These are phyloP conservation scores for Acanthamoeba healyi DNA, from an alignment of 208 protist genomes.

Conservation along the genomic window DNA sequence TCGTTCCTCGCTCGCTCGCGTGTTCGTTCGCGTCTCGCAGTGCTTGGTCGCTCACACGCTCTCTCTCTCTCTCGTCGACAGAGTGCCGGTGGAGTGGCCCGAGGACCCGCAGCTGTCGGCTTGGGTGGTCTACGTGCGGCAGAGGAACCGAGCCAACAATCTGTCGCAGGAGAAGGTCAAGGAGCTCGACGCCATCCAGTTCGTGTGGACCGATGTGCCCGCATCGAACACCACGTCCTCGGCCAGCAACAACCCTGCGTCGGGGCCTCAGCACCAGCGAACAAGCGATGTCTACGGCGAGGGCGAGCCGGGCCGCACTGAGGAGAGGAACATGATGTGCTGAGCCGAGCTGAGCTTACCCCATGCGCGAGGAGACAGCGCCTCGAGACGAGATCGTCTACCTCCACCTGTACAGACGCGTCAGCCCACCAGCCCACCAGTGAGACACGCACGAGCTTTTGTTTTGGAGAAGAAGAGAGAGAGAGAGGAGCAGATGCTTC, in stretches of 20 bases:
- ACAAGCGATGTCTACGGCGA: neutral
- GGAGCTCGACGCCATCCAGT: constrained; percentile 49
- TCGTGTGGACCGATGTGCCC: constrained; percentile 10
- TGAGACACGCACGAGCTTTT: neutral
- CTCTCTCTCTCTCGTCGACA: neutral
- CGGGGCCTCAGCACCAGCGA: neutral
- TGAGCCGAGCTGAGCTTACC: neutral
- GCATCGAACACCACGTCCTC: neutral
- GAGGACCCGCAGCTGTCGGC: constrained; percentile 43
- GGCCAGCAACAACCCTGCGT: neutral
- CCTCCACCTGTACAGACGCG: neutral
- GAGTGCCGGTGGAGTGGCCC: constrained; percentile 9
- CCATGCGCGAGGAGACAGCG: no score
- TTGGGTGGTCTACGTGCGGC: constrained; percentile 42
- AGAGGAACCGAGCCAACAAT: constrained; percentile 18
- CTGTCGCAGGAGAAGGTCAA: constrained; percentile 46
- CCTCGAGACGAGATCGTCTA: neutral
- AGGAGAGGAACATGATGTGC: neutral
- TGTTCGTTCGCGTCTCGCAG: neutral
- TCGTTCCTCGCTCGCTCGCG: neutral
- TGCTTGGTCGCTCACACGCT: no score
- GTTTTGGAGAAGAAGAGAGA: neutral
- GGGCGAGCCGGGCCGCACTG: neutral
- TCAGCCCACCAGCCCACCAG: neutral
- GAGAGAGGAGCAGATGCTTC: neutral